Percentiles rank a stretch among this genome's conserved stretches.
These are phyloP conservation scores for Oryza glumipatula DNA, from an alignment of 176 grass and related monocot species.

Conservation along the genomic window DNA sequence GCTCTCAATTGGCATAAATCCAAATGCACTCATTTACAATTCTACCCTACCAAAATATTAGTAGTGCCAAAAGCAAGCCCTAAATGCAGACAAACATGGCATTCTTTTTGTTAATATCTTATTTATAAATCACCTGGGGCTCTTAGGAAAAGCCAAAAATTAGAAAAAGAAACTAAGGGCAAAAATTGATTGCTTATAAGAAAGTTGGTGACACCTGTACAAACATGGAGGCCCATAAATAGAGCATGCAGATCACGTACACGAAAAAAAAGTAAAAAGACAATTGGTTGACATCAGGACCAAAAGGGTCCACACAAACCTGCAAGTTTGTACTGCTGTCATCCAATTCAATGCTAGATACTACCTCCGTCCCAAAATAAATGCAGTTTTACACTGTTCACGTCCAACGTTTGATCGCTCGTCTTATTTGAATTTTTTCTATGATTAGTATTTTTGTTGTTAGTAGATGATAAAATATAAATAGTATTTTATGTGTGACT, in stretches of 20 bases:
- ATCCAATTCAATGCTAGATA: constrained; percentile 6
- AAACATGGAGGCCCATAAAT: constrained; percentile 42
- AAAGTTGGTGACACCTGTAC: constrained; percentile 36
- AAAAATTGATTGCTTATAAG: constrained; percentile 39
- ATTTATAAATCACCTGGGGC: constrained; percentile 1
- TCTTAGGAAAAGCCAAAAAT: constrained; percentile 11
- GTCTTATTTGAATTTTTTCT: no score
- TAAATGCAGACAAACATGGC: neutral
- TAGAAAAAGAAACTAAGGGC: neutral
- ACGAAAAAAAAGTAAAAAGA: constrained; percentile 35
- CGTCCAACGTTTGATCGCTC: no score
- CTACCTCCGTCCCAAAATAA: no score
- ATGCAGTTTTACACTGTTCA: no score
- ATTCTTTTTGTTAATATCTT: neutral
- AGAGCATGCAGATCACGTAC: constrained; percentile 22
- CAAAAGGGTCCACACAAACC: constrained; percentile 20
- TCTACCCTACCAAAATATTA: no score
- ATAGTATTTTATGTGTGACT: no score
- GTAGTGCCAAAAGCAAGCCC: no score
- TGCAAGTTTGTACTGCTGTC: neutral
- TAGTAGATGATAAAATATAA: no score
- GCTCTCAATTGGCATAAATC: no score
- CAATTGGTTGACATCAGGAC: constrained; percentile 15
- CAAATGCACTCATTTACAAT: no score
- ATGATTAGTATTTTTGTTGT: no score